Conservation (phyloP, 202 grass and related monocot genomes). For the Bolboschoenoplectus hybrid region DNA sequence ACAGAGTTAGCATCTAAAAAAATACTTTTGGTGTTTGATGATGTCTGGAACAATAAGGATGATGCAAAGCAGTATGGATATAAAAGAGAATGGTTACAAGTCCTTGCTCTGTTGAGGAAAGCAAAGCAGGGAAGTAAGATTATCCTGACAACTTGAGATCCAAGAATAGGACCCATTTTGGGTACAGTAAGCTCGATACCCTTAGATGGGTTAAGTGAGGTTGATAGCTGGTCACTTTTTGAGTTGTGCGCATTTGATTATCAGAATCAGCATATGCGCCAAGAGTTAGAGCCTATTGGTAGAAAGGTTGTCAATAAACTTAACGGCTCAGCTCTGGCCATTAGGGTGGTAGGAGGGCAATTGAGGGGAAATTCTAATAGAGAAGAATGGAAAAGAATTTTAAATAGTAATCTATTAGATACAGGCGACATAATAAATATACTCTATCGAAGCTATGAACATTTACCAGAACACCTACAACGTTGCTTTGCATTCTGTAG, state of each 20-base stretch:
- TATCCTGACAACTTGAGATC: not conserved
- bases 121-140: not conserved
- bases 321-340: conserved; percentile 17
- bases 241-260: not conserved
- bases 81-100: not conserved
- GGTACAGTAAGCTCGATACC: not conserved
- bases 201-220: not conserved
- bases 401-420: not conserved
- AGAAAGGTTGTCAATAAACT: conserved; percentile 13
- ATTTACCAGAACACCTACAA: not conserved
- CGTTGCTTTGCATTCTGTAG: conserved; percentile 54
- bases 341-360: conserved; percentile 11
- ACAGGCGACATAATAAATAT: not conserved
- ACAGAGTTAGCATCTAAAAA: not conserved
- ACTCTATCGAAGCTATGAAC: not conserved
- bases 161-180: not conserved
- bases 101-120: not conserved
- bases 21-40: not conserved
- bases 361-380: conserved; percentile 4
- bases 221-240: conserved; percentile 31
- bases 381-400: not conserved
- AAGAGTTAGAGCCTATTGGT: not conserved
- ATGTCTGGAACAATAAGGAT: not conserved
- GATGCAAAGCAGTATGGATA: not conserved
- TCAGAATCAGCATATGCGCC: not conserved